phyloP scores from a whole-genome alignment of 768 basidiomycete genomes.

The Pleurotus platypus region DNA sequence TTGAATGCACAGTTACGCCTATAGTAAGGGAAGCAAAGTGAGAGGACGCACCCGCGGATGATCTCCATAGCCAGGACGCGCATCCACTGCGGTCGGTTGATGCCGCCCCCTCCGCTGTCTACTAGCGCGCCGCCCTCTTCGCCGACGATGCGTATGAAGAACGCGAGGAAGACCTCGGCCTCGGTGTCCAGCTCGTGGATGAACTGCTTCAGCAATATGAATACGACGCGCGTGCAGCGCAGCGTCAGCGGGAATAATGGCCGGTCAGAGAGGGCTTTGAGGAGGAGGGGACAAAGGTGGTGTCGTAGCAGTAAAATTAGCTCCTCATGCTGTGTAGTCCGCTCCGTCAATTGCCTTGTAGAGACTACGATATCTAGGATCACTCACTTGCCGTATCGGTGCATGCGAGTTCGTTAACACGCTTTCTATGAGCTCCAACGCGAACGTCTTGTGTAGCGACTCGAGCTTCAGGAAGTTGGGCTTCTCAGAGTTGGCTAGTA shows the following conservation, averaged over 20 bases:
- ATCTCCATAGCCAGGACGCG: conserved; percentile 91
- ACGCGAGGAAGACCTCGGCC: conserved; percentile 80
- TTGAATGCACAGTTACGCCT: background rate
- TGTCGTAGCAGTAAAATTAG: conserved; percentile 83
- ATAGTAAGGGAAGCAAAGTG: background rate
- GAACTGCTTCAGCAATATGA: conserved; percentile 90
- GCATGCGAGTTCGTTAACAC: conserved; percentile 89
- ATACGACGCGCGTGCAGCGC: conserved; percentile 90
- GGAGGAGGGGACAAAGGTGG: conserved; percentile 86
- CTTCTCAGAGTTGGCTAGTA: conserved; percentile 79
- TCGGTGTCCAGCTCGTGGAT: conserved; percentile 76
- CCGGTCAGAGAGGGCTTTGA: conserved; percentile 80
- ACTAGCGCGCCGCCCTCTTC: conserved; percentile 38
- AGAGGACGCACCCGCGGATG: conserved; percentile 65
- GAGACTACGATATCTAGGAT: too few species aligned
- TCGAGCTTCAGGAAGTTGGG: conserved; percentile 82
- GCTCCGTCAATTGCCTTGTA: too few species aligned
- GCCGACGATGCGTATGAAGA: conserved; percentile 61
- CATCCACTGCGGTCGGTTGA: conserved; percentile 74
- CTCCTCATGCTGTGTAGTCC: conserved; percentile 61
- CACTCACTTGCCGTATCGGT: conserved; percentile 71
- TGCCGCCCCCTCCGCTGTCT: conserved; percentile 15
- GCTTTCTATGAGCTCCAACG: conserved; percentile 95
- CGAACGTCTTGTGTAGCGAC: conserved; percentile 87
- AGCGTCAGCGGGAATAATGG: conserved; percentile 85